A percentile compares a stretch with the other conserved stretches of the same genome.
Conservation (phyloP, 495 filamentous ascomycete species). For the Neurospora tetrasperma region DNA sequence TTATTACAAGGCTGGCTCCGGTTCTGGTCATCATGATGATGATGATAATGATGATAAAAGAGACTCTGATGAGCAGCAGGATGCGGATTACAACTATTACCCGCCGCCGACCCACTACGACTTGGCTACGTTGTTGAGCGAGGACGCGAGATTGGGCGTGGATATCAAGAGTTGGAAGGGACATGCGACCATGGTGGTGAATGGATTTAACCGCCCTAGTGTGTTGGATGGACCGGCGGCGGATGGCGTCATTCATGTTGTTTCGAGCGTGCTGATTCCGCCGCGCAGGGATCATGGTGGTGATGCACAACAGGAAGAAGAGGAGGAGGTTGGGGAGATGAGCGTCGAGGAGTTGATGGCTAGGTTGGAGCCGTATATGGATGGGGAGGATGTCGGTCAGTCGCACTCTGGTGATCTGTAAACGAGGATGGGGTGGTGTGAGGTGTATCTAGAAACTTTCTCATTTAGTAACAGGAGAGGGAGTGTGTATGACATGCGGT, state of each 20-base stretch:
- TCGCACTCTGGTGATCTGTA: conserved; percentile 10
- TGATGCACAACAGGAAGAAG: conserved; percentile 5
- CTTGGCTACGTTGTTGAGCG: conserved; percentile 54
- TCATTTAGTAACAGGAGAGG: background rate
- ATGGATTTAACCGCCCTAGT: conserved; percentile 50
- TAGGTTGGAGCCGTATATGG: conserved; percentile 20
- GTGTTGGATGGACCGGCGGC: conserved; percentile 55
- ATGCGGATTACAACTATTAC: background rate
- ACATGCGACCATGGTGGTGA: conserved; percentile 57
- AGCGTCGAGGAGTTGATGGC: conserved; percentile 18
- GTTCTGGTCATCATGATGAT: too few species aligned
- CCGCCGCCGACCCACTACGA: conserved; percentile 41
- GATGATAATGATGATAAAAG: background rate
- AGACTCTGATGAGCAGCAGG: too few species aligned
- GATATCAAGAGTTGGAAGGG: conserved; percentile 56
- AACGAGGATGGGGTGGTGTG: background rate
- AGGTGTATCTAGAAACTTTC: too few species aligned
- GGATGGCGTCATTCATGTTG: conserved; percentile 70
- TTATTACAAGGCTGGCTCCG: conserved; percentile 40
- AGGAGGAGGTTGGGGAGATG: conserved; percentile 11
- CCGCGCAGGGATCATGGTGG: conserved; percentile 37
- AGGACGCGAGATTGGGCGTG: conserved; percentile 44
- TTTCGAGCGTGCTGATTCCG: conserved; percentile 62
- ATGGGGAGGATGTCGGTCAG: background rate
- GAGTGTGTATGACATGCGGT: background rate